phyloP scores from a whole-genome alignment of 345 rosid species.

The Salix udensis region DNA sequence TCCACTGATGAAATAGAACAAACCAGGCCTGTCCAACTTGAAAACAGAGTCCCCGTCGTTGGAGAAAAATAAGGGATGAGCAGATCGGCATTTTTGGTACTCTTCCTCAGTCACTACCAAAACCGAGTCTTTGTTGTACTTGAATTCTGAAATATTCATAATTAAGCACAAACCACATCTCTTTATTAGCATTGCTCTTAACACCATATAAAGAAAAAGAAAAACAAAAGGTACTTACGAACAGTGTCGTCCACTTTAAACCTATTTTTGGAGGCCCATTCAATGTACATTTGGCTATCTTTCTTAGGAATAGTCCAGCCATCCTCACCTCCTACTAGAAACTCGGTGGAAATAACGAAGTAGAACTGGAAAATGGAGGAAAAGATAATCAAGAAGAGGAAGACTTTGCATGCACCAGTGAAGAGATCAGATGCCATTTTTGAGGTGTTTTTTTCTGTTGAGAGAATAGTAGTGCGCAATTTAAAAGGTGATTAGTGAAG shows the following conservation, averaged over 20 bases:
- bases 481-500: too few species aligned
- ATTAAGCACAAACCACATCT: background rate
- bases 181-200: background rate
- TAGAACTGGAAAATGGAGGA: background rate
- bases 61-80: conserved; percentile 51
- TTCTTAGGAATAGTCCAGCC: conserved; percentile 19
- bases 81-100: conserved; percentile 50
- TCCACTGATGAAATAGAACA: conserved; percentile 64
- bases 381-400: background rate
- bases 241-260: conserved; percentile 22
- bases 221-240: background rate
- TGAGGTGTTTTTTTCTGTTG: too few species aligned
- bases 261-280: conserved; percentile 21
- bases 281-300: conserved; percentile 11
- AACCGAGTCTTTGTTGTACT: conserved; percentile 57
- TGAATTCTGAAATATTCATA: conserved; percentile 19
- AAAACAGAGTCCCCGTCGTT: conserved; percentile 46
- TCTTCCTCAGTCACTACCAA: conserved; percentile 55
- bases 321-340: conserved; percentile 18
- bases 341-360: conserved; percentile 8
- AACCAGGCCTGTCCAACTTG: conserved; percentile 44
- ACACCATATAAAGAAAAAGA: background rate
- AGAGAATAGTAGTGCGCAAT: too few species aligned
- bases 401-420: conserved; percentile 11
- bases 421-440: background rate